Percentiles rank a stretch among this genome's conserved stretches.
Evolutionary conservation across 2,329 filamentous ascomycete species (phyloP).

Genomic region (Ceratocystis diversiconidia): DNA sequence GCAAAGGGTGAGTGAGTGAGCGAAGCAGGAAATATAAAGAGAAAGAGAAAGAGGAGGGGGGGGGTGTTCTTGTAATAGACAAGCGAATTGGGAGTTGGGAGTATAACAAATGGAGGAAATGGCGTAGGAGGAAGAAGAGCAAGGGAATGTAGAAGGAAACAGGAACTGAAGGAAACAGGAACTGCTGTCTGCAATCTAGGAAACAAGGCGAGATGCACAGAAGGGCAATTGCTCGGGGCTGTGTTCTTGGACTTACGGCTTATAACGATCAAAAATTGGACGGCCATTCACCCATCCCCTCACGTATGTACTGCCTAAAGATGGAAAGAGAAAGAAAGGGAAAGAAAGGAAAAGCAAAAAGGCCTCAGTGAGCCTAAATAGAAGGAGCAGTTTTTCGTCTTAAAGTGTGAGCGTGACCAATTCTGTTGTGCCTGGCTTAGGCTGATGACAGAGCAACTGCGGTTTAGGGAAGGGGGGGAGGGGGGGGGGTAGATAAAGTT

Average conservation of each 20-base stretch:
- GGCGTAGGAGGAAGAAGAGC: slow-evolving; percentile 1
- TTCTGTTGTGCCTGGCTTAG: slow-evolving; percentile 5
- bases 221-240: neutral
- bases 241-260: neutral
- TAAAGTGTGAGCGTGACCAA: slow-evolving; percentile 9
- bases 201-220: neutral
- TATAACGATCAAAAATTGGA: neutral
- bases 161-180: neutral
- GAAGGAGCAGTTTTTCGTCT: slow-evolving; percentile 7
- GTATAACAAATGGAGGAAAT: neutral
- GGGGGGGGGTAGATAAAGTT: slow-evolving; percentile 5
- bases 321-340: neutral
- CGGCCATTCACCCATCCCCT: neutral
- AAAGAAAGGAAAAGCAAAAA: neutral
- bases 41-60: neutral
- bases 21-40: neutral
- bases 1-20: too few species aligned
- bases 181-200: too few species aligned
- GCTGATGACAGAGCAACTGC: neutral
- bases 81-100: too few species aligned
- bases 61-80: too few species aligned
- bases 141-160: neutral
- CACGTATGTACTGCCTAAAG: neutral
- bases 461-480: slow-evolving; percentile 1
- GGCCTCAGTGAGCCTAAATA: neutral